Conservation (phyloP, 805 yeast species). For the Ogataea methylovora region DNA sequence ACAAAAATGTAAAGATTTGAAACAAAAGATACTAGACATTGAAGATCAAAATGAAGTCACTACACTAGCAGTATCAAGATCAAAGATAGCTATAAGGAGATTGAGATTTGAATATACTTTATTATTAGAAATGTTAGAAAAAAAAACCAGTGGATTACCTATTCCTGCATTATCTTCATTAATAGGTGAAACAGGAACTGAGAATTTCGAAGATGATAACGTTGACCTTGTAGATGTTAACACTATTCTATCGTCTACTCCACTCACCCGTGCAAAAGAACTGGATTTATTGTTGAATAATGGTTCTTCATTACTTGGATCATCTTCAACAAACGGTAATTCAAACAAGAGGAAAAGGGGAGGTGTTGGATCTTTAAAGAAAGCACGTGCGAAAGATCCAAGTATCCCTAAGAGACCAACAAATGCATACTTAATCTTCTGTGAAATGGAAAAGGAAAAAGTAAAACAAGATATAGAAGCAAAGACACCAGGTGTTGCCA, state of each 20-base stretch:
- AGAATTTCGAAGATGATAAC: neutral
- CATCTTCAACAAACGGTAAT: neutral
- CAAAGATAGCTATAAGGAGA: conserved; percentile 68
- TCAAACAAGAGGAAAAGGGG: conserved; percentile 21
- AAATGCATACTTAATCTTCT: conserved; percentile 80
- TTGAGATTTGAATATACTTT: conserved; percentile 78
- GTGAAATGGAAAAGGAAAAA: conserved; percentile 78
- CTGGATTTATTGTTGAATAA: neutral
- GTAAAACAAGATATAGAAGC: conserved; percentile 51
- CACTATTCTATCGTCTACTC: too few relatives aligned
- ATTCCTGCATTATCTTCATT: too few relatives aligned
- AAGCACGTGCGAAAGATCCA: conserved; percentile 57
- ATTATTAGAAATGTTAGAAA: conserved; percentile 72
- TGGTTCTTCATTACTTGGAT: too few relatives aligned
- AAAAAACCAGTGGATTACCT: conserved; percentile 29
- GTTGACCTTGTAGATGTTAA: too few relatives aligned
- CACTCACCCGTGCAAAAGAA: too few relatives aligned
- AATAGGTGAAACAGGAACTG: neutral
- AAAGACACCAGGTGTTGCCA: conserved; percentile 39
- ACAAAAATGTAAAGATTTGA: conserved; percentile 66
- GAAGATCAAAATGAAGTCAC: conserved; percentile 74
- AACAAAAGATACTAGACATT: conserved; percentile 58
- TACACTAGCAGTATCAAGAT: conserved; percentile 68
- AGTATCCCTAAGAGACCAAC: conserved; percentile 84
- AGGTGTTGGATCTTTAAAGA: conserved; percentile 21